These are phyloP conservation scores for Noccaea bulbosa DNA, from an alignment of 345 rosid species.

Conservation along the genomic window DNA sequence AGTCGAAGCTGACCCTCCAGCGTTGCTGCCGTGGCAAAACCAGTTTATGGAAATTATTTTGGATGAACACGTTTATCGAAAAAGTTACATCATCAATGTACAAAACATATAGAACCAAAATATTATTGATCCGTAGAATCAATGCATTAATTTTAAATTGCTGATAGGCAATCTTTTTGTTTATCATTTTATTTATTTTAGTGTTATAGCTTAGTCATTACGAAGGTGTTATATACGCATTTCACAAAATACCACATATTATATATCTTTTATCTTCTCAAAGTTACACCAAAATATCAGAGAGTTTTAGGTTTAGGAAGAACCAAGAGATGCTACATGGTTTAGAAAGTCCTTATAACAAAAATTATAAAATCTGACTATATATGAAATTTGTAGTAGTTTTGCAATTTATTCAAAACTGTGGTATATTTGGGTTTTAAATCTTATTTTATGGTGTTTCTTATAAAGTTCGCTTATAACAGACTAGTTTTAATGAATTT, in stretches of 20 bases:
- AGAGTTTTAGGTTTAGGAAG: too few species aligned
- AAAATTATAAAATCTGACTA: background rate
- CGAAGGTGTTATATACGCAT: background rate
- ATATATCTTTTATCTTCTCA: too few species aligned
- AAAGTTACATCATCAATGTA: background rate
- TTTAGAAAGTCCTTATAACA: too few species aligned
- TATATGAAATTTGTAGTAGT: background rate
- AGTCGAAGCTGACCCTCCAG: slow-evolving; percentile 41
- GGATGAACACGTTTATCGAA: background rate
- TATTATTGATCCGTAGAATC: background rate
- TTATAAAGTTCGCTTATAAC: background rate
- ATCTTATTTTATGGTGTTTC: background rate
- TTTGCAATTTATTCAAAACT: too few species aligned
- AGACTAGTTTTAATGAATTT: too few species aligned
- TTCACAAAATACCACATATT: background rate
- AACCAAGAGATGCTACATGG: background rate
- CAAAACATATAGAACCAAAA: background rate
- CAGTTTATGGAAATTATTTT: background rate
- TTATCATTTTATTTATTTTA: background rate
- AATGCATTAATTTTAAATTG: background rate
- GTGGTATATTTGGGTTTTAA: background rate
- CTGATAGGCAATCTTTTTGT: background rate
- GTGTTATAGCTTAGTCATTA: background rate
- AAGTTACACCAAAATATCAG: background rate
- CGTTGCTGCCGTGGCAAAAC: slow-evolving; percentile 23